Conservation (phyloP, 192 early-diverging fungal species). For the Mortierella antarctica region DNA sequence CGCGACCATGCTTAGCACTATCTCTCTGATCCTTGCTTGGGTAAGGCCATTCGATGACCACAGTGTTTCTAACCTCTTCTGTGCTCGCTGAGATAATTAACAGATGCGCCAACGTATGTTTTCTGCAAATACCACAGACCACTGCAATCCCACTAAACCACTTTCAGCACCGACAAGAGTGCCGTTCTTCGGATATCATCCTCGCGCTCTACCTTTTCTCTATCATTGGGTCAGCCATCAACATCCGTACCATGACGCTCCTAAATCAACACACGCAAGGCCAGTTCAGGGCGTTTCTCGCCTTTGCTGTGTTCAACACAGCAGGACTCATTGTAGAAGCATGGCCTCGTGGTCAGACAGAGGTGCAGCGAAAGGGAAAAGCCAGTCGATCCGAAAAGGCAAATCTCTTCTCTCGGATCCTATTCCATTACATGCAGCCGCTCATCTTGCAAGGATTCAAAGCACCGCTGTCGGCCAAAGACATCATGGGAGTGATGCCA, state of each 20-base stretch:
- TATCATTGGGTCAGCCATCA: slow-evolving; percentile 15
- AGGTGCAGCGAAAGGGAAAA: not conserved
- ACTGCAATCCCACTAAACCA: slow-evolving; percentile 23
- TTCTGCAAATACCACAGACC: not conserved
- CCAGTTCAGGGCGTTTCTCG: slow-evolving; percentile 18
- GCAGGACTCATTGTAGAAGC: slow-evolving; percentile 20
- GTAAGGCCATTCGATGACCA: slow-evolving; percentile 1
- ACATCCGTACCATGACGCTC: slow-evolving; percentile 15
- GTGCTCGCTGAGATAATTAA: not conserved
- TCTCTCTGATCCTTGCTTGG: slow-evolving; percentile 21
- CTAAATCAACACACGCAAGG: not conserved
- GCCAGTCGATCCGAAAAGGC: slow-evolving; percentile 33
- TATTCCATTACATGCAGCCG: slow-evolving; percentile 41
- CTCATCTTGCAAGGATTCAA: slow-evolving; percentile 28
- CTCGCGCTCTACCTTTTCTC: slow-evolving; percentile 19
- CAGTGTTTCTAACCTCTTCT: not conserved
- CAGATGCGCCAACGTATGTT: not conserved
- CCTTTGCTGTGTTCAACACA: slow-evolving; percentile 22
- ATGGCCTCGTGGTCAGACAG: slow-evolving; percentile 25
- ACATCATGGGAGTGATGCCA: slow-evolving; percentile 33
- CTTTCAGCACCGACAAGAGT: slow-evolving; percentile 15
- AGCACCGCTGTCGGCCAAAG: slow-evolving; percentile 2
- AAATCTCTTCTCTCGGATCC: slow-evolving; percentile 38
- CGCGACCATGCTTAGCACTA: slow-evolving; percentile 35
- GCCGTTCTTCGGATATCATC: slow-evolving; percentile 23